phyloP scores from a whole-genome alignment of 2,329 filamentous ascomycete genomes.

The Aureobasidium lini region DNA sequence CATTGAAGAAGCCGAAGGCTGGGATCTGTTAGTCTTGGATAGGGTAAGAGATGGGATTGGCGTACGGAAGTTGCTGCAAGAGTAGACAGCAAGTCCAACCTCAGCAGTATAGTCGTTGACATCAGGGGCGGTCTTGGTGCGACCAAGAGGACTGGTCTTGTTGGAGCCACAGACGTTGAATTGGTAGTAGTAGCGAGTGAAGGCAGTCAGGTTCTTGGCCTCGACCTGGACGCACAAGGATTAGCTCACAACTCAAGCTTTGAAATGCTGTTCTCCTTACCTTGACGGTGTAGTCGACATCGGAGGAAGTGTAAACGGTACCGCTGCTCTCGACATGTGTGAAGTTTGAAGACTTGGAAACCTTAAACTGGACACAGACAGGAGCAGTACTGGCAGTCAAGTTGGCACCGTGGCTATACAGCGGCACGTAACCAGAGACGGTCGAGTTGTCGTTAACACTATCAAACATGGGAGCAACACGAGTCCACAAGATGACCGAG shows the following conservation, averaged over 20 bases:
- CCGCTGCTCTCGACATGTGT: constrained; percentile 47
- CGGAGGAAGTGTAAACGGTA: constrained; percentile 59
- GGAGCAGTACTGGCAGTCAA: constrained; percentile 47
- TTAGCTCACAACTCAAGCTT: constrained; percentile 7
- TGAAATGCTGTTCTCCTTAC: constrained; percentile 28
- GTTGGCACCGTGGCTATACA: constrained; percentile 46
- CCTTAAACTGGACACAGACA: constrained; percentile 60
- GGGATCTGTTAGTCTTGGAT: background rate
- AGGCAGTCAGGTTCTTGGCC: constrained; percentile 53
- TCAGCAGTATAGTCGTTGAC: constrained; percentile 49
- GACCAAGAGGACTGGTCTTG: constrained; percentile 54
- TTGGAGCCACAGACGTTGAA: constrained; percentile 60
- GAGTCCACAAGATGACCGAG: constrained; percentile 37
- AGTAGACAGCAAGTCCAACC: constrained; percentile 61
- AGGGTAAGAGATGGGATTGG: background rate
- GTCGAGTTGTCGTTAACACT: constrained; percentile 40
- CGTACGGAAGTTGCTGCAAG: constrained; percentile 60
- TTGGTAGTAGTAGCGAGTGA: constrained; percentile 62
- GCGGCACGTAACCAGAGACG: constrained; percentile 48
- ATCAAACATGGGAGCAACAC: constrained; percentile 32
- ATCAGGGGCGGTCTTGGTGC: constrained; percentile 62
- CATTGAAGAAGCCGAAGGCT: constrained; percentile 42
- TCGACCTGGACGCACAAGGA: constrained; percentile 45
- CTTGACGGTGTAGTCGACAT: constrained; percentile 71
- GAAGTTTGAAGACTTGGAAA: constrained; percentile 45